phyloP scores from a whole-genome alignment of 345 rosid genomes.

The Carallia pectinifolia region DNA sequence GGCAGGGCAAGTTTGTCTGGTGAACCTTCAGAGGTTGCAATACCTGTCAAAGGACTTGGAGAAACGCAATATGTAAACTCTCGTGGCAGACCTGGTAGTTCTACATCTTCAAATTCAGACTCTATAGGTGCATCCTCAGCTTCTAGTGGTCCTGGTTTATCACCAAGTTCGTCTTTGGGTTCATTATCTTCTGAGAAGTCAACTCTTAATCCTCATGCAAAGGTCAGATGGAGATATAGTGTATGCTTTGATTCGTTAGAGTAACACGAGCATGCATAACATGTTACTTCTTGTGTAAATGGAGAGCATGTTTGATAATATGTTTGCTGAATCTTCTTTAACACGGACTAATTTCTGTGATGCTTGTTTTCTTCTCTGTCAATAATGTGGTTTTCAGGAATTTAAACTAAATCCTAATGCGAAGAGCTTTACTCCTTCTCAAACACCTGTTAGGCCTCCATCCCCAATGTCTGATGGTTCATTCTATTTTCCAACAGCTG shows the following conservation, averaged over 20 bases:
- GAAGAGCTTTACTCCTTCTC: slow-evolving; percentile 72
- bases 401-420: slow-evolving; percentile 93
- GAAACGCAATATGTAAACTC: slow-evolving; percentile 41
- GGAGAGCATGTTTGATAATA: neutral
- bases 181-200: slow-evolving; percentile 78
- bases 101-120: slow-evolving; percentile 63
- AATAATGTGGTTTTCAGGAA: slow-evolving; percentile 52
- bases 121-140: slow-evolving; percentile 36
- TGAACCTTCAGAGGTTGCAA: slow-evolving; percentile 40
- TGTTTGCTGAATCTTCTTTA: neutral
- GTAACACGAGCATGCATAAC: neutral
- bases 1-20: slow-evolving; percentile 42
- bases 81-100: slow-evolving; percentile 53
- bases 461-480: slow-evolving; percentile 65
- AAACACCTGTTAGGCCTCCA: slow-evolving; percentile 50
- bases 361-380: neutral
- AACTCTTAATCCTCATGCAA: slow-evolving; percentile 73
- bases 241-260: neutral
- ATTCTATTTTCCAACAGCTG: slow-evolving; percentile 54
- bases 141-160: slow-evolving; percentile 52
- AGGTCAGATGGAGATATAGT: slow-evolving; percentile 43
- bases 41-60: slow-evolving; percentile 38
- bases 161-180: slow-evolving; percentile 83
- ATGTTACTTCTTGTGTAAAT: neutral
- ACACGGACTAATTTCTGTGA: slow-evolving; percentile 4